phyloP scores from a whole-genome alignment of 1,284 basidiomycete species.

The Rhodotorula sp. region DNA sequence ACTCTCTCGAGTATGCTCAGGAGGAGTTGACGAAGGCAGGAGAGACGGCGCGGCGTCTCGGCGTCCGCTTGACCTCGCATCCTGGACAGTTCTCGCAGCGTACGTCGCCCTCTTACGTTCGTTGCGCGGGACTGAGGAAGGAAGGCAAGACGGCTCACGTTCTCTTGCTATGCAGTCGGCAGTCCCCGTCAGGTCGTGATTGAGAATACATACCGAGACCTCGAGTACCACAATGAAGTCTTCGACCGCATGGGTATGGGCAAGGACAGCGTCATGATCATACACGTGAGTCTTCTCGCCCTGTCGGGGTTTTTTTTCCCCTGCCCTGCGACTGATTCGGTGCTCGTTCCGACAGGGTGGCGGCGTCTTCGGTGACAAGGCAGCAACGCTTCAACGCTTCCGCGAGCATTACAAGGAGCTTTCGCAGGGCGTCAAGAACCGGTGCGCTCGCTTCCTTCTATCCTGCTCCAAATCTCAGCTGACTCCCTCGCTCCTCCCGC shows the following conservation, averaged over 20 bases:
- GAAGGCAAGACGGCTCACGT: neutral
- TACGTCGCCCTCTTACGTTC: neutral
- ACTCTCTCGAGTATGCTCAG: slow-evolving; percentile 68
- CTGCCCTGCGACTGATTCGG: neutral
- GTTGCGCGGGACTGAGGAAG: neutral
- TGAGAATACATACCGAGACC: slow-evolving; percentile 69
- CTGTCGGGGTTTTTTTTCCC: no score
- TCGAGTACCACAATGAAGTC: slow-evolving; percentile 81
- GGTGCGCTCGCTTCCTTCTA: slow-evolving; percentile 52
- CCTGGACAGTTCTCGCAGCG: slow-evolving; percentile 63
- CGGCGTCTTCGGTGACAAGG: slow-evolving; percentile 77
- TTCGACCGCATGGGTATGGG: slow-evolving; percentile 77
- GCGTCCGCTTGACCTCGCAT: slow-evolving; percentile 79
- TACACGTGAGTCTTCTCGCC: slow-evolving; percentile 54
- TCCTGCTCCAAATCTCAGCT: no score
- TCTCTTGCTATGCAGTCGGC: slow-evolving; percentile 53
- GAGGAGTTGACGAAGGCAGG: slow-evolving; percentile 61
- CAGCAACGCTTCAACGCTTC: slow-evolving; percentile 66
- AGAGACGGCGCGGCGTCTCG: slow-evolving; percentile 68
- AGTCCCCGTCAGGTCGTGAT: slow-evolving; percentile 72
- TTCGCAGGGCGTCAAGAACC: slow-evolving; percentile 62
- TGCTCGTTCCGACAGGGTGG: slow-evolving; percentile 50
- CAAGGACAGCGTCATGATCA: slow-evolving; percentile 71
- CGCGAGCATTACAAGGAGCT: slow-evolving; percentile 66
- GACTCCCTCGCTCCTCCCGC: no score